These are phyloP conservation scores for Lentinula aciculospora DNA, from an alignment of 768 basidiomycete genomes.

Conservation along the genomic window DNA sequence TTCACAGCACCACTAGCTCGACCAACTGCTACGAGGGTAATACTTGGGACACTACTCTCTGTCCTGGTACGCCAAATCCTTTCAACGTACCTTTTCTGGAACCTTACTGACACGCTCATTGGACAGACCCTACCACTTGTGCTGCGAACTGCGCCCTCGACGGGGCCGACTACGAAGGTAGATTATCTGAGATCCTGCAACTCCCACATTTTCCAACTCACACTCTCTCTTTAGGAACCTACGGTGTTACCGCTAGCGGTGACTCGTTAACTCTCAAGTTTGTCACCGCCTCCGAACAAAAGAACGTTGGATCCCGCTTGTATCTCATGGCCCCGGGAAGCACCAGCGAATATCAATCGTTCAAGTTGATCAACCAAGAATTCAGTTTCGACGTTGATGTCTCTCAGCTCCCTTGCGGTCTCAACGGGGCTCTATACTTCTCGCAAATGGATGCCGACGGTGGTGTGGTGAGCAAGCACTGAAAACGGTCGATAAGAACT, in stretches of 20 bases:
- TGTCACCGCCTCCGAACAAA: conserved; percentile 17
- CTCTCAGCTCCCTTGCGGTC: conserved; percentile 40
- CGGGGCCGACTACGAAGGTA: conserved; percentile 7
- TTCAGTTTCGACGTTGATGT: conserved; percentile 47
- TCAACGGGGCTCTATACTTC: conserved; percentile 45
- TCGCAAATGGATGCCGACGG: conserved; percentile 45
- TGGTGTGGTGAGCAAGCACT: conserved; percentile 27
- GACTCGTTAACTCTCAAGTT: conserved; percentile 26
- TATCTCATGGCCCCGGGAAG: conserved; percentile 27
- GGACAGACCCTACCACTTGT: conserved; percentile 21
- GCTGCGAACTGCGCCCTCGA: conserved; percentile 16
- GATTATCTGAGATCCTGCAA: background rate
- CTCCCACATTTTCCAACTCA: background rate
- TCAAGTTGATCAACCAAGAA: conserved; percentile 31
- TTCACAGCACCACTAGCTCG: conserved; percentile 15
- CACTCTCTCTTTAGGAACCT: conserved; percentile 21
- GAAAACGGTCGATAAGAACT: background rate
- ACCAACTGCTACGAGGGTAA: conserved; percentile 31
- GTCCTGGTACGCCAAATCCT: conserved; percentile 19
- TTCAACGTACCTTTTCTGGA: background rate
- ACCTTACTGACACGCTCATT: background rate
- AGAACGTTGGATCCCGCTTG: conserved; percentile 12
- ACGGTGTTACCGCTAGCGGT: conserved; percentile 29
- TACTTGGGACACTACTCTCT: conserved; percentile 30
- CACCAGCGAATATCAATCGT: conserved; percentile 23